These are phyloP conservation scores for Pittosporum tobira DNA, from an alignment of 129 eudicot species.

Conservation along the genomic window DNA sequence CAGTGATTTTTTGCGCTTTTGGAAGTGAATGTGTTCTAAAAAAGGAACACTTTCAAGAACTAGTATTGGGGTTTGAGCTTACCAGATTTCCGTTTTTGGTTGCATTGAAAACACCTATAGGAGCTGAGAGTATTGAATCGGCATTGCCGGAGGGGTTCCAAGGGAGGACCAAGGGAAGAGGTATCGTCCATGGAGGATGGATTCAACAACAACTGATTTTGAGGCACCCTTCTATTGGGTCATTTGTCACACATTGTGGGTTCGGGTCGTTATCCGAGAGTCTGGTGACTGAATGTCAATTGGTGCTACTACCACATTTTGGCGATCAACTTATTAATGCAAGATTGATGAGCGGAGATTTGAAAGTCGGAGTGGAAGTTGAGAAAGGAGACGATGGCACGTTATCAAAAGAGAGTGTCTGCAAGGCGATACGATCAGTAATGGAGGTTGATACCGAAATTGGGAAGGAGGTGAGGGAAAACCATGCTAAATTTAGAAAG, in stretches of 20 bases:
- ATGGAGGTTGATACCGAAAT: constrained; percentile 25
- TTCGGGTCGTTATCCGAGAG: constrained; percentile 31
- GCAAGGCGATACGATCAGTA: constrained; percentile 18
- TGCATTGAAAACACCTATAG: constrained; percentile 24
- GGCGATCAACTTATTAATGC: constrained; percentile 29
- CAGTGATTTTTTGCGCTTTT: constrained; percentile 28
- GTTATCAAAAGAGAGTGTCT: constrained; percentile 17
- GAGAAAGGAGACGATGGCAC: constrained; percentile 26
- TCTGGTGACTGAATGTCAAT: constrained; percentile 30
- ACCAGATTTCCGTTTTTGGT: constrained; percentile 32
- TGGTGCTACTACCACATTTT: constrained; percentile 27
- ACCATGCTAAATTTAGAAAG: constrained; percentile 31
- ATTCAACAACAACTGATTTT: constrained; percentile 29
- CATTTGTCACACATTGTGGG: constrained; percentile 39
- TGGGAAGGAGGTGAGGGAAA: constrained; percentile 22
- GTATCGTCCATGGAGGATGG: constrained; percentile 30
- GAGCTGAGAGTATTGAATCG: constrained; percentile 14
- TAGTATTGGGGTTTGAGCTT: constrained; percentile 30
- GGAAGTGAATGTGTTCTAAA: constrained; percentile 26
- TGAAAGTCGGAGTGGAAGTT: constrained; percentile 35
- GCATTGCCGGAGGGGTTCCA: constrained; percentile 26
- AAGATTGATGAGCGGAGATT: constrained; percentile 19
- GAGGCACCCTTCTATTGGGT: constrained; percentile 30
- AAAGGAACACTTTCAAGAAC: constrained; percentile 29
- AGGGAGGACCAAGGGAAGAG: constrained; percentile 21